These are phyloP conservation scores for Paradendryphiella salina DNA, from an alignment of 2,329 filamentous ascomycete genomes.

Conservation along the genomic window DNA sequence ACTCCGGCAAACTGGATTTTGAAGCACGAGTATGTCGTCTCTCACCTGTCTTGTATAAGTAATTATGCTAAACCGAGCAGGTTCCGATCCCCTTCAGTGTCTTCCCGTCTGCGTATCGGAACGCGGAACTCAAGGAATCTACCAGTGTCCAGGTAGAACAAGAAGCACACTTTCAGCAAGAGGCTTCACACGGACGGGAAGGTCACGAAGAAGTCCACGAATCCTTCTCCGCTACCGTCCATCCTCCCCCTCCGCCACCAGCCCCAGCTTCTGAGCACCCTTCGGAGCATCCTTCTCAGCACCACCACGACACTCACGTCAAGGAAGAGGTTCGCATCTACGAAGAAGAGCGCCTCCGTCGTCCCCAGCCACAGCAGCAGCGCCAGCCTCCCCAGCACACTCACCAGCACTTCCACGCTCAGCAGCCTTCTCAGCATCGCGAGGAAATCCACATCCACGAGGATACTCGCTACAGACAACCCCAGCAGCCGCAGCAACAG, in stretches of 20 bases:
- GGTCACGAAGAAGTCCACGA: constrained; percentile 79
- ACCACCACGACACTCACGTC: constrained; percentile 60
- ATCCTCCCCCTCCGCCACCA: constrained; percentile 5
- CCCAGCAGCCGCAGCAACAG: constrained; percentile 16
- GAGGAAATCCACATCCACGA: constrained; percentile 23
- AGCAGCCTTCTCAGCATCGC: constrained; percentile 24
- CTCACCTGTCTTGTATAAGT: background rate
- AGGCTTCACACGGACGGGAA: constrained; percentile 89
- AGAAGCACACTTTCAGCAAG: constrained; percentile 76
- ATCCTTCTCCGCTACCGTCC: constrained; percentile 55
- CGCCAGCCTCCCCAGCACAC: background rate
- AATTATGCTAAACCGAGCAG: constrained; percentile 26
- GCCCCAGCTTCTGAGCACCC: background rate
- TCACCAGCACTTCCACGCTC: constrained; percentile 4
- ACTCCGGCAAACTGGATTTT: constrained; percentile 99
- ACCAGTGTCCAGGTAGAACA: constrained; percentile 83
- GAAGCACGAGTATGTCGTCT: constrained; percentile 79
- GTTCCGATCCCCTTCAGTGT: constrained; percentile 94
- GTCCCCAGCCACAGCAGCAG: constrained; percentile 58
- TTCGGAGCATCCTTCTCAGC: constrained; percentile 23
- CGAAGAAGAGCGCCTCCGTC: constrained; percentile 75
- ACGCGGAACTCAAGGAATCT: constrained; percentile 57
- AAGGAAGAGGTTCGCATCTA: constrained; percentile 87
- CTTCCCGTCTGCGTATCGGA: constrained; percentile 97
- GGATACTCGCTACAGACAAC: constrained; percentile 10